Evolutionary conservation across 2,329 filamentous ascomycete genomes (phyloP), one percentile per base, ranked within the genome.

Genomic region (Paracamarosporium sp.): DNA sequence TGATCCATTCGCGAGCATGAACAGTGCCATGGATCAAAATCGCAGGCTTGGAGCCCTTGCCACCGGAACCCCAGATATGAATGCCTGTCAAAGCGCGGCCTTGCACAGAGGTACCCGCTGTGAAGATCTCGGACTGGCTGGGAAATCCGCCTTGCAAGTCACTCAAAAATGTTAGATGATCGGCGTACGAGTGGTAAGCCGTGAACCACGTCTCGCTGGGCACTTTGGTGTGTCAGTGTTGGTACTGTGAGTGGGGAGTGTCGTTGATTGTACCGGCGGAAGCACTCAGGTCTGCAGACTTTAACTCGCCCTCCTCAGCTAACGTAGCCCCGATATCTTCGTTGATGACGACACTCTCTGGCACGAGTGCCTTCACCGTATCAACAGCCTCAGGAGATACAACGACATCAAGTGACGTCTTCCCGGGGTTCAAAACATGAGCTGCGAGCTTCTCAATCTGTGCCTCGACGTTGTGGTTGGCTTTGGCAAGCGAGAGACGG

Each of bases 1-100:
- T 68, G 44, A 76, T 73, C 73, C 74, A 76, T 54, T 76, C 72
- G 13, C 72, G 62, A 5, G 72, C 72, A 48, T 75, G 72, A 1
- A 75, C 72, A n/a, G 70, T 75, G 17, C 71, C 71, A 38, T 74
- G 72, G 38, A 74, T 68, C 8, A 75, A 56, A 17, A 75, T 64
- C 28, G 72, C 74, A 44, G 73, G 73, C 67, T 71, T 74, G 17
- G 71, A 72, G 51, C 73, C 72, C 43, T 73, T 72, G n/a, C 74
- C 74, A 0, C 72, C 71, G 27, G 63, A 69, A 7, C 74, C 74
- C 73, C 73, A 76, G 60, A 76, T 75, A 43, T 76, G 74, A 53
- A 76, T 76, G 36, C 74, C 74, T 24, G 69, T 75, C 43, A 76
- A 55, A 15, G 62, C 58, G 22, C 74, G 68, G 38, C 73, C 72